Percentiles rank a stretch among this genome's conserved stretches.
Evolutionary conservation across 2,329 filamentous ascomycete genomes (phyloP).

Genomic region (Colletotrichum cordylinicola): DNA sequence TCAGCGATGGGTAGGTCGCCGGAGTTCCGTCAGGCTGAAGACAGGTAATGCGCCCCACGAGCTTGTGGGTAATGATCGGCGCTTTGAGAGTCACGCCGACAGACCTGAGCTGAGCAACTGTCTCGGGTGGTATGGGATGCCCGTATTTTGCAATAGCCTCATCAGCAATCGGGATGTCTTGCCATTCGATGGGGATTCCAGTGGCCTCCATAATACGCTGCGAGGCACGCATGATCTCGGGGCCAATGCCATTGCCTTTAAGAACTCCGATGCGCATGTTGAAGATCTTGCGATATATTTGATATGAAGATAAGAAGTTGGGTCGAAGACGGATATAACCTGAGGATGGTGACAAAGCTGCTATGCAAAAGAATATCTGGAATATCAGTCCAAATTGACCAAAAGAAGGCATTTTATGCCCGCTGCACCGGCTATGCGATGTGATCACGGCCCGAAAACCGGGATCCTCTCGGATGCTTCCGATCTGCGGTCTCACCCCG

Average conservation of each 20-base stretch:
- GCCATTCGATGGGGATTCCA: neutral
- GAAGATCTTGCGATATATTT: neutral
- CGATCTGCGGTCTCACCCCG: neutral
- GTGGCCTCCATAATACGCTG: neutral
- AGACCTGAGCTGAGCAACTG: neutral
- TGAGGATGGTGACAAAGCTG: neutral
- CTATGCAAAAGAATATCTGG: neutral
- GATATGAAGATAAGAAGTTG: neutral
- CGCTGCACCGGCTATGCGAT: neutral
- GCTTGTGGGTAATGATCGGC: neutral
- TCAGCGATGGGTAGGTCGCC: neutral
- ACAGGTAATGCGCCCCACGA: neutral
- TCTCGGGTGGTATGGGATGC: neutral
- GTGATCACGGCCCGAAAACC: neutral
- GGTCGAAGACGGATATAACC: neutral
- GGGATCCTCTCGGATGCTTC: neutral
- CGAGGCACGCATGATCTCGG: neutral
- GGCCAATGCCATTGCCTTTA: neutral
- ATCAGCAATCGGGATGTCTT: neutral
- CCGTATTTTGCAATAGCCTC: neutral
- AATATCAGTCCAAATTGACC: neutral
- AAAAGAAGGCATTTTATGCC: neutral
- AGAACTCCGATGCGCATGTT: neutral
- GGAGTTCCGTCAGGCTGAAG: neutral
- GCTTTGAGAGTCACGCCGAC: neutral